Percentiles rank a stretch among this genome's conserved stretches.
These are phyloP conservation scores for Dothistroma pini DNA, from an alignment of 2,329 filamentous ascomycete genomes.

Conservation along the genomic window DNA sequence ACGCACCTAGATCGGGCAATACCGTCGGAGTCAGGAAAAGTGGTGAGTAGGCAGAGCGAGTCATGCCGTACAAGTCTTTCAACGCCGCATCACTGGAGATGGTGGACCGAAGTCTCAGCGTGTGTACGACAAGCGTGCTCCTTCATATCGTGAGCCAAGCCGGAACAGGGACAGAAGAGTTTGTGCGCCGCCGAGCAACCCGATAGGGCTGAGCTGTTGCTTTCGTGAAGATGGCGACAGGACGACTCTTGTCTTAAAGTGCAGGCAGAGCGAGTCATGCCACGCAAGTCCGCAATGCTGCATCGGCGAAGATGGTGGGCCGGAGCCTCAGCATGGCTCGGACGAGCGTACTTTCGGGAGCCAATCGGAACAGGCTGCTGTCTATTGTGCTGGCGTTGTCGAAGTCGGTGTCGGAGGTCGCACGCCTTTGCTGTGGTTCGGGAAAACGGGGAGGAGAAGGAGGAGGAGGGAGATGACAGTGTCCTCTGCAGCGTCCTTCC, in stretches of 20 bases:
- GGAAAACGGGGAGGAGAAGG: not conserved
- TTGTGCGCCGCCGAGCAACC: not conserved
- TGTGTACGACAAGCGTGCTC: not conserved
- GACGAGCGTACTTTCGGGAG: not conserved
- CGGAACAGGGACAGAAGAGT: not conserved
- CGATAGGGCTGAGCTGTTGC: not conserved
- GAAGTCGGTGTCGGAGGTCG: not conserved
- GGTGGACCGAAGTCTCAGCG: constrained; percentile 4
- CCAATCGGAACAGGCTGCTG: not conserved
- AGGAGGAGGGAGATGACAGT: too few relatives aligned
- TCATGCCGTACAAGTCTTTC: not conserved
- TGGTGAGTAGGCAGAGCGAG: constrained; percentile 1
- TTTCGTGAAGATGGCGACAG: not conserved
- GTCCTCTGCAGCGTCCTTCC: not conserved
- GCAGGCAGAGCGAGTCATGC: constrained; percentile 2
- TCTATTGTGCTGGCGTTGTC: not conserved
- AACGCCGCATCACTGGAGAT: not conserved
- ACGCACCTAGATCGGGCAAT: not conserved
- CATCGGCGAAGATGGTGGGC: not conserved
- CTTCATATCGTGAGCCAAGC: not conserved
- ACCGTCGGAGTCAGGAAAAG: not conserved
- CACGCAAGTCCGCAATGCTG: not conserved
- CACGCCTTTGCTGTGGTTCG: not conserved
- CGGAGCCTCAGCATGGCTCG: not conserved
- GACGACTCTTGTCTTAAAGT: not conserved